Evolutionary conservation across 73 alveolate genomes (phyloP).

Genomic region (Blepharisma japonicum): DNA sequence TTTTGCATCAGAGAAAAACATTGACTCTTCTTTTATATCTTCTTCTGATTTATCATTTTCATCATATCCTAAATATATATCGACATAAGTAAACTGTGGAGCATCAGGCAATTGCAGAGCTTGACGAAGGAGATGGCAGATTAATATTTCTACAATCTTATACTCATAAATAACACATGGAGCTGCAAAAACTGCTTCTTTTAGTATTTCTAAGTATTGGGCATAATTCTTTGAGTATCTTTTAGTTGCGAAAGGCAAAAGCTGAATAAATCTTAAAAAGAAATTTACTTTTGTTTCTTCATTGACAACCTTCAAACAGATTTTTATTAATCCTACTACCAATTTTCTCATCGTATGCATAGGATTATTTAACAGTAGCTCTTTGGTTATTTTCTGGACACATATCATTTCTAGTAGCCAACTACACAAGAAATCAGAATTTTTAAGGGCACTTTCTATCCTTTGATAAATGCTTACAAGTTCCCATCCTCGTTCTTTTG

Average conservation of each 20-base stretch:
- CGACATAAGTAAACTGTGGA: neutral
- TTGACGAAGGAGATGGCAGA: neutral
- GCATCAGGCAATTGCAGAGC: neutral
- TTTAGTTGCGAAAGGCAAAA: neutral
- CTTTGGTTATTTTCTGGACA: conserved; percentile 6
- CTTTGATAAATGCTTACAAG: neutral
- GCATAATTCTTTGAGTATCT: neutral
- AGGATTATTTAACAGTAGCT: conserved; percentile 6
- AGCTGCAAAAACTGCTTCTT: neutral
- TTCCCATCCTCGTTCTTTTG: conserved; percentile 14
- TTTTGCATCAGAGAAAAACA: conserved; percentile 1
- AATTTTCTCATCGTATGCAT: conserved; percentile 7
- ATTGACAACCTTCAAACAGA: neutral
- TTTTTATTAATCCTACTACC: neutral
- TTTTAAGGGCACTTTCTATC: neutral
- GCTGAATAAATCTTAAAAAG: neutral
- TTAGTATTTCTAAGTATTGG: neutral
- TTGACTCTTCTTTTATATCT: neutral
- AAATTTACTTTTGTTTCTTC: no score
- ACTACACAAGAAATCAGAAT: neutral
- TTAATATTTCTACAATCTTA: neutral
- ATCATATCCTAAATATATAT: neutral
- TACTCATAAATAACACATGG: neutral
- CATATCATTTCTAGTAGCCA: conserved; percentile 22
- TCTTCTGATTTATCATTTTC: neutral